phyloP scores from a whole-genome alignment of 805 yeast genomes.

The Blastobotrys attinorum region DNA sequence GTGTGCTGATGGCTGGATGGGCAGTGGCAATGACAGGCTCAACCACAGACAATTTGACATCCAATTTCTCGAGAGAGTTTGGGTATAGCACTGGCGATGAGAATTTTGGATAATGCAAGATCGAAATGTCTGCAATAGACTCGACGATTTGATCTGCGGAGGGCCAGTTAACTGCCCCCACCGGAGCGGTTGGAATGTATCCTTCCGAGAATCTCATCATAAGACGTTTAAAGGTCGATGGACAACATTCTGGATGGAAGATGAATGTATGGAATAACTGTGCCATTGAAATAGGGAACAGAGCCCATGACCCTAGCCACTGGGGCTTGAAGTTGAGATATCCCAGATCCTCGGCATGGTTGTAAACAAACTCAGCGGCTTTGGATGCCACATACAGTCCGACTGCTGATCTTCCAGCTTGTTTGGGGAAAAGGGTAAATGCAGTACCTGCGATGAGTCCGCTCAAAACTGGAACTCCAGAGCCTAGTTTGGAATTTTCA shows the following conservation, averaged over 20 bases:
- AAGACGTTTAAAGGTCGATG: slow-evolving; percentile 24
- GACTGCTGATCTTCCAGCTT: slow-evolving; percentile 18
- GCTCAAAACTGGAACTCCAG: slow-evolving; percentile 15
- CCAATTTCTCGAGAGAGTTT: slow-evolving; percentile 10
- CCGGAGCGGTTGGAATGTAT: slow-evolving; percentile 26
- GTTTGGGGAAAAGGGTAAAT: slow-evolving; percentile 22
- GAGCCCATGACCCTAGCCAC: slow-evolving; percentile 33
- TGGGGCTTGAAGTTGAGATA: slow-evolving; percentile 28
- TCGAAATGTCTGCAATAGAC: slow-evolving; percentile 26
- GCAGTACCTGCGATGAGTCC: slow-evolving; percentile 24
- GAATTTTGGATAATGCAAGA: slow-evolving; percentile 27
- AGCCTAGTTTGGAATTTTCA: slow-evolving; percentile 4
- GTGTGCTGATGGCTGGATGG: slow-evolving; percentile 26
- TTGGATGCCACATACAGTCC: slow-evolving; percentile 29
- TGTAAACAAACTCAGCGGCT: slow-evolving; percentile 30
- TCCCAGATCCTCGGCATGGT: slow-evolving; percentile 29
- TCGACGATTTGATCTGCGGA: slow-evolving; percentile 23
- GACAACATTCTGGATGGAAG: slow-evolving; percentile 29
- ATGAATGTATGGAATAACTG: slow-evolving; percentile 32
- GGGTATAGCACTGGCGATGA: slow-evolving; percentile 25
- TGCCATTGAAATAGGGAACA: slow-evolving; percentile 34
- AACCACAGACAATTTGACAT: slow-evolving; percentile 12
- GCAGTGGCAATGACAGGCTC: slow-evolving; percentile 25
- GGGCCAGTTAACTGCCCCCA: slow-evolving; percentile 28
- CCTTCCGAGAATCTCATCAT: slow-evolving; percentile 25